Conservation (phyloP, 208 protist species). For the Dictyostelium gargantuum region DNA sequence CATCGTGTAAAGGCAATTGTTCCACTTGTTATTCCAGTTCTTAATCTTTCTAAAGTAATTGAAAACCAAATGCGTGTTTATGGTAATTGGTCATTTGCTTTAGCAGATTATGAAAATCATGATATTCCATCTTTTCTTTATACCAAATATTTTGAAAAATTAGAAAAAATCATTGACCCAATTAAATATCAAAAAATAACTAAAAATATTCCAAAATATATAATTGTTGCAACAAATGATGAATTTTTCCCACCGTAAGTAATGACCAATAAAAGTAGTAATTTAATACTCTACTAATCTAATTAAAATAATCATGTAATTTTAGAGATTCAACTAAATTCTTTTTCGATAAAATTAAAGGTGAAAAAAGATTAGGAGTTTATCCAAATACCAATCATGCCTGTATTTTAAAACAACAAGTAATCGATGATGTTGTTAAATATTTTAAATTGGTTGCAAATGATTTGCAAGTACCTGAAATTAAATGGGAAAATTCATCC, state of each 20-base stretch:
- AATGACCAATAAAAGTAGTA: too few species aligned
- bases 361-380: not conserved
- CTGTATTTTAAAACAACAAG: not conserved
- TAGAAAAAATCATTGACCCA: slow-evolving; percentile 19
- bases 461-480: not conserved
- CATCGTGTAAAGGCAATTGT: slow-evolving; percentile 3
- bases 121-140: not conserved
- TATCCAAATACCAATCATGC: not conserved
- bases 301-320: too few species aligned
- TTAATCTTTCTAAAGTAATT: not conserved
- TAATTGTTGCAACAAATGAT: not conserved
- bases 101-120: not conserved
- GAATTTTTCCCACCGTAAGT: not conserved
- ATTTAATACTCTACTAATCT: not conserved
- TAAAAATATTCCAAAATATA: not conserved
- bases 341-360: not conserved
- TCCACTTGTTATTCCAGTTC: slow-evolving; percentile 26
- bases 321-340: not conserved
- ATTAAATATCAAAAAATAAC: not conserved
- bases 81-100: slow-evolving; percentile 25
- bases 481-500: not conserved
- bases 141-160: not conserved
- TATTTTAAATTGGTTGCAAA: not conserved
- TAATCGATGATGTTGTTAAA: not conserved
- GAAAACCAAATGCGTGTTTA: not conserved